These are phyloP conservation scores for Potentilla sterilis DNA, from an alignment of 306 rosid species.

Conservation along the genomic window DNA sequence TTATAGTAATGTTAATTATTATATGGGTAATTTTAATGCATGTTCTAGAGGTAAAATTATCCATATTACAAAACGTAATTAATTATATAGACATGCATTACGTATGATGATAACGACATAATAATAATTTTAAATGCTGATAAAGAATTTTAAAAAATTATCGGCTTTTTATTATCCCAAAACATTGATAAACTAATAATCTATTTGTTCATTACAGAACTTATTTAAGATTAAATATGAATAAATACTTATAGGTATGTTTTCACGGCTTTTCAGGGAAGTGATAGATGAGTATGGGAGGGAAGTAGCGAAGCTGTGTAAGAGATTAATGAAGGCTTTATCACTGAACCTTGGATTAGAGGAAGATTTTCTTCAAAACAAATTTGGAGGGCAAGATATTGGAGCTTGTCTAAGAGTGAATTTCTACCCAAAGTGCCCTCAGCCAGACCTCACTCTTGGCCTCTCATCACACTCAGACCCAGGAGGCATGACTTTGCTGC, in stretches of 20 bases:
- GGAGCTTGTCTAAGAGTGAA: constrained; percentile 91
- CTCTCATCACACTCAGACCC: constrained; percentile 91
- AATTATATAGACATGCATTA: neutral
- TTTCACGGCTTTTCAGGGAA: constrained; percentile 40
- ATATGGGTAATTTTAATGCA: too few relatives aligned
- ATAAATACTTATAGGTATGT: neutral
- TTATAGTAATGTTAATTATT: neutral
- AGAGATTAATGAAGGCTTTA: constrained; percentile 55
- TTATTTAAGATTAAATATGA: neutral
- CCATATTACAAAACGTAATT: neutral
- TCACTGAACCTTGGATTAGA: constrained; percentile 60
- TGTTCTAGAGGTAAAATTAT: too few relatives aligned
- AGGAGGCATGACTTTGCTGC: constrained; percentile 72
- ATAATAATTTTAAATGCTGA: neutral
- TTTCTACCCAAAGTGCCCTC: constrained; percentile 75
- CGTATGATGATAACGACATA: neutral
- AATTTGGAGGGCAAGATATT: constrained; percentile 67
- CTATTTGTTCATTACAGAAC: neutral
- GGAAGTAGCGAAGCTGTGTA: constrained; percentile 69
- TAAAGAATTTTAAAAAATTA: neutral
- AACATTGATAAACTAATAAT: neutral
- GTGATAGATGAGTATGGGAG: constrained; percentile 80
- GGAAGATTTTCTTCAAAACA: constrained; percentile 46
- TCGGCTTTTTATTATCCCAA: neutral
- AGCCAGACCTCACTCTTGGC: constrained; percentile 74